Evolutionary conservation across 495 filamentous ascomycete genomes (phyloP), one percentile per base, ranked within the genome.

Genomic region (Trypethelium eluteriae): DNA sequence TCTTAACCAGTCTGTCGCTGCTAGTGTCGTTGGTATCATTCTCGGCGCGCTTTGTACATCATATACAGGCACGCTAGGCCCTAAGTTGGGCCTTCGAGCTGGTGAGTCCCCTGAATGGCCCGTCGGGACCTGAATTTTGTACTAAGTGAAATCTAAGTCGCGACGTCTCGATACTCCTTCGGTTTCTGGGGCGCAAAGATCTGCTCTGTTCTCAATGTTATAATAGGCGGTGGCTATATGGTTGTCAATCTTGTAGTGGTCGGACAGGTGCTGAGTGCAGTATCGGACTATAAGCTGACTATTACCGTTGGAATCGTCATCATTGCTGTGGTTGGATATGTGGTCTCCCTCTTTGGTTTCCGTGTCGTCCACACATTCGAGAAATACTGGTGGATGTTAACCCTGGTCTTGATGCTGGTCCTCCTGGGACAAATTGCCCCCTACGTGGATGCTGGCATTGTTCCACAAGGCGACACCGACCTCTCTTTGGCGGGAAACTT

Each of bases 261-360:
- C 12, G 68, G 68, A 32, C 68, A 67, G 46, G 62, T 66, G 12
- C 76, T 84, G 1, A 75, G 78, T 14, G 82, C 81, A 38, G 81
- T 83, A 35, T 79, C 79, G 16, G 77, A 81, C 66, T 79, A 78
- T 35, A 72, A 67, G 14, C 70, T 84, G 67, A 74, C 75, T 35
- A 74, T 81, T 18, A 73, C 73, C 9, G 73, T 84, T 32, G 82
- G 82, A 44, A 79, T 84, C 38, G 70, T 83, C 56, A 77, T 85
- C 62, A 72, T 79, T 25, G 76, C 76, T 38, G 65, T 81, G 41
- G 64, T 79, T 62, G 77, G 76, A 44, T 67, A 81, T 41, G 66
- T 78, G 47, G 71, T 84, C 72, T 81, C 76, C 25, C 75, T 82
- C 69, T 66, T 83, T 61, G 81, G 81, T 56, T 65, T 72, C 16